Conservation (phyloP, 352 stramenopile species). For the Phytophthora europaea region DNA sequence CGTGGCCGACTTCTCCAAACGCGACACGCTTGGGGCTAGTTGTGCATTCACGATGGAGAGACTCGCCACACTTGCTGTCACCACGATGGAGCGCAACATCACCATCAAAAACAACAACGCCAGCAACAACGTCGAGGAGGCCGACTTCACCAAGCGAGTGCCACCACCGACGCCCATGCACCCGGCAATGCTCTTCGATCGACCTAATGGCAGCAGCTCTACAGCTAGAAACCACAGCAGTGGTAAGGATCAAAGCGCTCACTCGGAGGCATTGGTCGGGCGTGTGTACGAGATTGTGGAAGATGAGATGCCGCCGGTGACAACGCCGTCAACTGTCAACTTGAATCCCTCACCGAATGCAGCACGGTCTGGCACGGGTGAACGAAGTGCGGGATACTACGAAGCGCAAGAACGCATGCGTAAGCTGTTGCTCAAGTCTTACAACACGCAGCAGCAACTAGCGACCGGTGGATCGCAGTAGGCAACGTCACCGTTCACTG, state of each 20-base stretch:
- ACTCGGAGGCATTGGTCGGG: conserved; percentile 38
- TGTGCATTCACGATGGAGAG: conserved; percentile 86
- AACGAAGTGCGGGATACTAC: conserved; percentile 63
- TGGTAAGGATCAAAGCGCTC: conserved; percentile 10
- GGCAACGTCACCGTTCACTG: background rate
- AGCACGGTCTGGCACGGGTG: conserved; percentile 30
- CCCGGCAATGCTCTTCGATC: conserved; percentile 58
- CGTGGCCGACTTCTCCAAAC: conserved; percentile 80
- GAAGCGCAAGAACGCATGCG: conserved; percentile 81
- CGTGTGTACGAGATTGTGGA: conserved; percentile 55
- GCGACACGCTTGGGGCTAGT: conserved; percentile 76
- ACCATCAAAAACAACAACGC: conserved; percentile 37
- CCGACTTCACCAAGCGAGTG: conserved; percentile 32
- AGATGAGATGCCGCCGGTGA: conserved; percentile 39
- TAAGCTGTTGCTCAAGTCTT: conserved; percentile 82
- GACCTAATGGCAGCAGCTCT: conserved; percentile 21
- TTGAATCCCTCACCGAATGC: conserved; percentile 27
- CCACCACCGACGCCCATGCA: conserved; percentile 32
- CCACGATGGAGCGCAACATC: conserved; percentile 79
- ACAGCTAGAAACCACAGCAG: conserved; percentile 11
- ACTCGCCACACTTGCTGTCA: conserved; percentile 78
- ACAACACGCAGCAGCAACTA: conserved; percentile 84
- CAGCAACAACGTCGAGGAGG: conserved; percentile 39
- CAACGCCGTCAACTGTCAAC: conserved; percentile 30
- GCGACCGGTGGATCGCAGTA: conserved; percentile 51